A percentile compares a stretch with the other conserved stretches of the same genome.
phyloP scores from a whole-genome alignment of 1,284 basidiomycete species.

The Trametes versicolor region DNA sequence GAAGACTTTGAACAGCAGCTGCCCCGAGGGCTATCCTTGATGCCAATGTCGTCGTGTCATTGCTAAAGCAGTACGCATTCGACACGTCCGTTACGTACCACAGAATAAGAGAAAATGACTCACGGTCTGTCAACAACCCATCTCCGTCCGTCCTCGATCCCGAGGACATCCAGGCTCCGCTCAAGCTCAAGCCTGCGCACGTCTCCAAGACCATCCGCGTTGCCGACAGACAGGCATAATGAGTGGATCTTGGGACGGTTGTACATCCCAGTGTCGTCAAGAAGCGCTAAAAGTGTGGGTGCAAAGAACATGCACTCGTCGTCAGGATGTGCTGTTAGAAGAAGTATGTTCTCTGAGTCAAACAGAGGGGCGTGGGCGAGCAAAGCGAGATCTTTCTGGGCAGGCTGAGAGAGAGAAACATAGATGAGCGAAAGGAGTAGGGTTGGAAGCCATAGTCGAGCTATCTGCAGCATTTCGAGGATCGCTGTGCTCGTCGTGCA shows the following conservation, averaged over 20 bases:
- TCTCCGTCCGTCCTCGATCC: conserved; percentile 66
- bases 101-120: conserved; percentile 42
- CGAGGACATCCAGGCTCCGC: conserved; percentile 76
- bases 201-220: conserved; percentile 85
- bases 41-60: no score
- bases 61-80: no score
- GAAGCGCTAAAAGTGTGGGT: conserved; percentile 75
- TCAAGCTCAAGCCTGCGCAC: conserved; percentile 72
- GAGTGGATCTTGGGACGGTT: conserved; percentile 52
- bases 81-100: no score
- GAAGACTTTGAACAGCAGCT: no score
- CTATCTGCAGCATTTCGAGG: neutral
- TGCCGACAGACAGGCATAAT: conserved; percentile 72
- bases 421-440: conserved; percentile 28
- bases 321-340: conserved; percentile 91
- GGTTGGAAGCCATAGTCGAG: conserved; percentile 20
- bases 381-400: conserved; percentile 12
- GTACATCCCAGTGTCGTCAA: neutral
- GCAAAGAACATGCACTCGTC: conserved; percentile 95
- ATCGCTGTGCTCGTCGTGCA: neutral
- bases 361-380: conserved; percentile 9
- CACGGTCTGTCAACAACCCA: conserved; percentile 80
- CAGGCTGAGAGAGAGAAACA: conserved; percentile 21
- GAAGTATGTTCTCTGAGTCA: conserved; percentile 53
- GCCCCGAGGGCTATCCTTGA: no score